phyloP scores from a whole-genome alignment of 441 rosid genomes.

The Populus trichocarpa region DNA sequence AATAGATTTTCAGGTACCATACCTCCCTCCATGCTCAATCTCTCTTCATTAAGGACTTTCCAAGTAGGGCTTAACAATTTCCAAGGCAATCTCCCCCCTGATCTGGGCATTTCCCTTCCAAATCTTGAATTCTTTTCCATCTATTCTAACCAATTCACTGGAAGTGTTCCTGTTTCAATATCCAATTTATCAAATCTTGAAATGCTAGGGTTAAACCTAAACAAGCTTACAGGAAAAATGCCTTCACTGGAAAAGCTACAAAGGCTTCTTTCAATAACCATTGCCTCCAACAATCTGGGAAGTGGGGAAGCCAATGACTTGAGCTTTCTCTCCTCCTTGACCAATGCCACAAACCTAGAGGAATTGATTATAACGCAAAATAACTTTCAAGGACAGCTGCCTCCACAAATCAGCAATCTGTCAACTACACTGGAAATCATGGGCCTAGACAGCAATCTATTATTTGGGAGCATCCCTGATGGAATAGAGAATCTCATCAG shows the following conservation, averaged over 20 bases:
- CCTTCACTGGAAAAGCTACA: slow-evolving; percentile 4
- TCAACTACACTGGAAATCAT: neutral
- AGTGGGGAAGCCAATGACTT: slow-evolving; percentile 8
- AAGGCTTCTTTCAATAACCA: neutral
- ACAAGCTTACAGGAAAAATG: slow-evolving; percentile 19
- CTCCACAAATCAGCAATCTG: neutral
- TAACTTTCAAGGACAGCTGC: slow-evolving; percentile 2
- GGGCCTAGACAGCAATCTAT: neutral
- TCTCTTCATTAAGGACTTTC: neutral
- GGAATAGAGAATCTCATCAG: slow-evolving; percentile 9
- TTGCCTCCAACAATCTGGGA: slow-evolving; percentile 14
- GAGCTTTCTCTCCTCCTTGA: slow-evolving; percentile 7
- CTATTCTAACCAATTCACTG: neutral
- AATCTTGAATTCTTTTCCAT: neutral
- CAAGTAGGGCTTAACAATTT: neutral
- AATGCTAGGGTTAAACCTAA: neutral
- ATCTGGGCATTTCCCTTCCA: neutral
- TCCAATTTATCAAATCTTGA: slow-evolving; percentile 8
- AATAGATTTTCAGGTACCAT: slow-evolving; percentile 18
- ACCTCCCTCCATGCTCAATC: slow-evolving; percentile 11
- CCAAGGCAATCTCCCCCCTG: neutral
- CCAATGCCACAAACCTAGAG: slow-evolving; percentile 3
- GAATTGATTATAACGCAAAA: neutral
- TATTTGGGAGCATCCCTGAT: slow-evolving; percentile 13
- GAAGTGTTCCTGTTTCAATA: slow-evolving; percentile 12